Conservation (phyloP, 805 yeast genomes). For the Wickerhamomyces rabaulensis region DNA sequence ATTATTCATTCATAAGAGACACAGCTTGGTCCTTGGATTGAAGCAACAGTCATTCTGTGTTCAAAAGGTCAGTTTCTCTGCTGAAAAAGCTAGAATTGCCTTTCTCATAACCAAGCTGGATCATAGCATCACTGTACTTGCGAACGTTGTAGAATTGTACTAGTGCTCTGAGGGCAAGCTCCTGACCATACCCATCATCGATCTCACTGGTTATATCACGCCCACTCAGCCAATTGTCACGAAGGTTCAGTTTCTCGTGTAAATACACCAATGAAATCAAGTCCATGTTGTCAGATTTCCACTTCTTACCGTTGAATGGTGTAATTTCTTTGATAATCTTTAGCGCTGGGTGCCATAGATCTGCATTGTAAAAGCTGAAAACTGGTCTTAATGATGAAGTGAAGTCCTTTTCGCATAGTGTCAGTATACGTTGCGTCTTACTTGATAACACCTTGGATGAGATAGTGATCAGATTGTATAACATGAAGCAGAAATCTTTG, state of each 20-base stretch:
- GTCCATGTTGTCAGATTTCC: constrained; percentile 94
- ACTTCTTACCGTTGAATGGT: constrained; percentile 89
- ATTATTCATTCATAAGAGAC: too few species aligned
- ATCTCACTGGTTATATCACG: constrained; percentile 71
- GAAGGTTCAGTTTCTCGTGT: constrained; percentile 62
- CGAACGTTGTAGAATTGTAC: constrained; percentile 70
- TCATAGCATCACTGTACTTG: constrained; percentile 49
- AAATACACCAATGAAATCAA: constrained; percentile 81
- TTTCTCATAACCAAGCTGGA: constrained; percentile 49
- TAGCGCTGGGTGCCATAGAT: constrained; percentile 63
- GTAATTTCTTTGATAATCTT: constrained; percentile 72
- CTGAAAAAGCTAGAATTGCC: constrained; percentile 37
- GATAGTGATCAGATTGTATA: constrained; percentile 48
- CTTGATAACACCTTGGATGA: constrained; percentile 55
- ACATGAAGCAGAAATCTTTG: constrained; percentile 38
- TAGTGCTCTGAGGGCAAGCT: constrained; percentile 73
- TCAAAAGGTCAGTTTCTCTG: constrained; percentile 30
- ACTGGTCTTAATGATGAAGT: constrained; percentile 57
- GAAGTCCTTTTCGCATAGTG: constrained; percentile 58
- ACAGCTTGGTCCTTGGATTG: too few species aligned
- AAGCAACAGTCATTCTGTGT: background rate
- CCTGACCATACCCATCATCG: constrained; percentile 77
- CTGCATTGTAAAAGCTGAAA: constrained; percentile 52
- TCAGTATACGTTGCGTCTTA: constrained; percentile 69
- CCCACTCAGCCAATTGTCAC: constrained; percentile 88